phyloP scores from a whole-genome alignment of 805 yeast genomes.

The Kodamaea nitidulidarum region DNA sequence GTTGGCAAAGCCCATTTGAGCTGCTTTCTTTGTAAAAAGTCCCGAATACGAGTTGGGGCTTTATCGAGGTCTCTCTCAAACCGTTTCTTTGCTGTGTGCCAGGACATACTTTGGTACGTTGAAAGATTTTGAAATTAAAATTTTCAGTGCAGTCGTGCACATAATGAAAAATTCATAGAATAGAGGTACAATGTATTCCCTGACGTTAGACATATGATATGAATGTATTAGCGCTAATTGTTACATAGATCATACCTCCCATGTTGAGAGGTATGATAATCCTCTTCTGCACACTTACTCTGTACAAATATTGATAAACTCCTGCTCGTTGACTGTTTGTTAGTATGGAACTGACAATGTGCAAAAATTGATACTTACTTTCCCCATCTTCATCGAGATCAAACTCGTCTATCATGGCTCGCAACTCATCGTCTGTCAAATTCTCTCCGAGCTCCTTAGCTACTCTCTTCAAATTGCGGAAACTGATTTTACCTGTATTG shows the following conservation, averaged over 20 bases:
- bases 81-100: slow-evolving; percentile 32
- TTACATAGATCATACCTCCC: neutral
- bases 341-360: slow-evolving; percentile 19
- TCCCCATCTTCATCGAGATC: slow-evolving; percentile 96
- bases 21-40: slow-evolving; percentile 18
- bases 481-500: slow-evolving; percentile 74
- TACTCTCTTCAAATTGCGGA: slow-evolving; percentile 79
- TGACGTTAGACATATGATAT: no score
- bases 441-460: slow-evolving; percentile 92
- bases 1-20: slow-evolving; percentile 31
- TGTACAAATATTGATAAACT: slow-evolving; percentile 42
- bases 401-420: slow-evolving; percentile 97
- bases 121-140: slow-evolving; percentile 7
- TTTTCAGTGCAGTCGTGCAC: slow-evolving; percentile 7
- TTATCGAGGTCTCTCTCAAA: slow-evolving; percentile 33
- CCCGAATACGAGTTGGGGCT: slow-evolving; percentile 30
- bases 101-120: slow-evolving; percentile 22
- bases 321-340: slow-evolving; percentile 68
- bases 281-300: slow-evolving; percentile 11
- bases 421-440: slow-evolving; percentile 83
- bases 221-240: neutral
- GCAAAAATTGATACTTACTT: slow-evolving; percentile 40
- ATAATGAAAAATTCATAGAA: neutral
- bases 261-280: neutral
- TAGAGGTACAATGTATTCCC: neutral